phyloP scores from a whole-genome alignment of 805 yeast species.

The Yamadazyma nakazawae region DNA sequence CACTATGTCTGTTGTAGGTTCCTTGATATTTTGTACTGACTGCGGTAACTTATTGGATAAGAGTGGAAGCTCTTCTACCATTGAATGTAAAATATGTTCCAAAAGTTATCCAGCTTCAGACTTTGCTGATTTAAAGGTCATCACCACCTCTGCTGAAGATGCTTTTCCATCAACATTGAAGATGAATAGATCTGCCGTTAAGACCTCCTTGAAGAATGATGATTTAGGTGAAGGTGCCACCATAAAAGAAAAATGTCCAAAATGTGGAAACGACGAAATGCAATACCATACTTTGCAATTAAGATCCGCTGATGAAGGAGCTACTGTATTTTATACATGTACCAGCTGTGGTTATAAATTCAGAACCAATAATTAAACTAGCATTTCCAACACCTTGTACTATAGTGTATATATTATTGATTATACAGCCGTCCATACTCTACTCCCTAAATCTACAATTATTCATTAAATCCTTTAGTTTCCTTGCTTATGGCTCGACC shows the following conservation, averaged over 20 bases:
- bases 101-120: slow-evolving; percentile 44
- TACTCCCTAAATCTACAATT: neutral
- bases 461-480: neutral
- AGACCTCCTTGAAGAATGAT: slow-evolving; percentile 70
- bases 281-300: slow-evolving; percentile 94
- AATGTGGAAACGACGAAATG: slow-evolving; percentile 98
- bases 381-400: slow-evolving; percentile 3
- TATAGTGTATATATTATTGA: slow-evolving; percentile 6
- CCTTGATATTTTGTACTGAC: slow-evolving; percentile 86
- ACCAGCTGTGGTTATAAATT: slow-evolving; percentile 88
- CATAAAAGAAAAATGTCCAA: slow-evolving; percentile 96
- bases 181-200: slow-evolving; percentile 84
- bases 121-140: slow-evolving; percentile 78
- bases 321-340: slow-evolving; percentile 97
- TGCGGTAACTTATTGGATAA: slow-evolving; percentile 90
- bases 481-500: slow-evolving; percentile 27
- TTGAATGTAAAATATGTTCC: slow-evolving; percentile 56
- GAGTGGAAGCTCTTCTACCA: slow-evolving; percentile 42
- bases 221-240: slow-evolving; percentile 95
- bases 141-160: slow-evolving; percentile 83
- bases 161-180: slow-evolving; percentile 89
- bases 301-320: slow-evolving; percentile 99
- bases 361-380: slow-evolving; percentile 77
- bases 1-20: slow-evolving; percentile 89
- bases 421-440: neutral